phyloP scores from a whole-genome alignment of 345 rosid species.

The Murraya koenigii region DNA sequence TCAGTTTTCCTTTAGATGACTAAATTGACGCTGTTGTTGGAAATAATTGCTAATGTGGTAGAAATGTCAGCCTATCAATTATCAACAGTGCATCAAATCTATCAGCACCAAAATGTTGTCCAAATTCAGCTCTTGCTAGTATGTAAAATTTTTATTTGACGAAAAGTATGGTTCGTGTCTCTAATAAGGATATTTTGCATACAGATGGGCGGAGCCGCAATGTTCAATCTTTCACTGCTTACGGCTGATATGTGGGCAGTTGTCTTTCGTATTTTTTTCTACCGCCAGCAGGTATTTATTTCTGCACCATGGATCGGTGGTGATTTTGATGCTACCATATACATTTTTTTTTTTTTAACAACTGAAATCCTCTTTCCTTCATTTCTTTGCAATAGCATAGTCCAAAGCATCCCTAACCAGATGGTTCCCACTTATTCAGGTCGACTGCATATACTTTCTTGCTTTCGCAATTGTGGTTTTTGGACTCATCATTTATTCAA shows the following conservation, averaged over 20 bases:
- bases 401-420: not conserved
- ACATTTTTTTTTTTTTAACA: constrained; percentile 46
- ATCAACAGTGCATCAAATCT: constrained; percentile 41
- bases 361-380: not conserved
- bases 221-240: constrained; percentile 59
- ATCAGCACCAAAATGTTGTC: not conserved
- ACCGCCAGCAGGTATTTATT: constrained; percentile 42
- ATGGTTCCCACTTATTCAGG: constrained; percentile 29
- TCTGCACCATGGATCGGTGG: too few species aligned
- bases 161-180: not conserved
- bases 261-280: constrained; percentile 43
- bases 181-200: not conserved
- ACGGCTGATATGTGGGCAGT: constrained; percentile 69
- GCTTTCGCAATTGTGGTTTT: constrained; percentile 38
- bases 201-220: constrained; percentile 55
- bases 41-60: not conserved
- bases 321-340: too few species aligned
- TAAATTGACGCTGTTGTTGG: not conserved
- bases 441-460: constrained; percentile 55
- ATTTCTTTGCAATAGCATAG: not conserved
- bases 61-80: constrained; percentile 23
- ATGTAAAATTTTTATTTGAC: constrained; percentile 44
- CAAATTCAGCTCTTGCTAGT: not conserved
- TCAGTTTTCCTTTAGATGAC: not conserved
- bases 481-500: constrained; percentile 47